Evolutionary conservation across 2,329 filamentous ascomycete genomes (phyloP).

Genomic region (Claviceps cyperi): DNA sequence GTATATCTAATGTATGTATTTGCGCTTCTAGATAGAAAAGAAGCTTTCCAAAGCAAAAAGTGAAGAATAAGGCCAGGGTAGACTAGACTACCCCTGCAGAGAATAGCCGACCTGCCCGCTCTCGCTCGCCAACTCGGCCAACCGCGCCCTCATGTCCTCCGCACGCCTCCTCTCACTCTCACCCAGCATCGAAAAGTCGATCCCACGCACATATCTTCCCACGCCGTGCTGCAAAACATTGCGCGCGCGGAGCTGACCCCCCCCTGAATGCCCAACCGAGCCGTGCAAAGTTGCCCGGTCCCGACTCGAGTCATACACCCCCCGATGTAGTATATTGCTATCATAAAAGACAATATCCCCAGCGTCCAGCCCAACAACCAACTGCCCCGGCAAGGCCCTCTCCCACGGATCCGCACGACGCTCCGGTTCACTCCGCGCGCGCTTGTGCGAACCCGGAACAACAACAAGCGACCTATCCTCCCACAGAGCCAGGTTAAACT

Average conservation of each 20-base stretch:
- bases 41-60: too few species aligned
- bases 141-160: conserved; percentile 46
- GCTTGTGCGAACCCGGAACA: conserved; percentile 60
- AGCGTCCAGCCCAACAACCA: conserved; percentile 49
- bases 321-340: conserved; percentile 73
- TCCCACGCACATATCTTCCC: conserved; percentile 47
- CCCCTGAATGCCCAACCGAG: conserved; percentile 47
- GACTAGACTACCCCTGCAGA: conserved; percentile 25
- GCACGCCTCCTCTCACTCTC: conserved; percentile 34
- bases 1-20: too few species aligned
- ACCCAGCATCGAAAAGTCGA: conserved; percentile 37
- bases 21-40: too few species aligned
- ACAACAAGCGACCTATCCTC: conserved; percentile 61
- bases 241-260: conserved; percentile 42
- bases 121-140: conserved; percentile 47
- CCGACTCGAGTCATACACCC: conserved; percentile 42
- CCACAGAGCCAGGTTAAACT: conserved; percentile 77
- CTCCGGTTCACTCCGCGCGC: conserved; percentile 57
- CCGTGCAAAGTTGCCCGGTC: conserved; percentile 62
- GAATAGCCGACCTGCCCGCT: conserved; percentile 51
- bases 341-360: conserved; percentile 82
- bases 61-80: too few species aligned
- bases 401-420: conserved; percentile 53
- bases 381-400: conserved; percentile 43
- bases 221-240: conserved; percentile 67